A percentile compares a stretch with the other conserved stretches of the same genome.
These are phyloP conservation scores for Claviceps fusiformis DNA, from an alignment of 2,329 filamentous ascomycete species.

Conservation along the genomic window DNA sequence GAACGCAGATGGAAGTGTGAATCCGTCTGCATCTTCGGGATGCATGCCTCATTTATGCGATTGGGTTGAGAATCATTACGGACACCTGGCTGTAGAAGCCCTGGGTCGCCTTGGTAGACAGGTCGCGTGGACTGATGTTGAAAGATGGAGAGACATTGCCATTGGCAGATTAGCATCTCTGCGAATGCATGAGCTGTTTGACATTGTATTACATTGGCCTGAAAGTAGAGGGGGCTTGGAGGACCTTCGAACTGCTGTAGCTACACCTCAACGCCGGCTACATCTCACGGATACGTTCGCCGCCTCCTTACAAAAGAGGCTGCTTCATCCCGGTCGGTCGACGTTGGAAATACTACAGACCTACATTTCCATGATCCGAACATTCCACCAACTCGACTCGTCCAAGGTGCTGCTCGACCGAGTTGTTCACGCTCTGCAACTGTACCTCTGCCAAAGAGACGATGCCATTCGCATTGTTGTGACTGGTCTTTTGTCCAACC, in stretches of 20 bases:
- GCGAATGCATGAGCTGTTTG: slow-evolving; percentile 60
- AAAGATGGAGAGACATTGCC: slow-evolving; percentile 59
- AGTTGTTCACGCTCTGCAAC: slow-evolving; percentile 57
- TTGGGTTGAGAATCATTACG: slow-evolving; percentile 58
- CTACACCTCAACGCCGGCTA: slow-evolving; percentile 52
- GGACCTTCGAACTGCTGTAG: slow-evolving; percentile 59
- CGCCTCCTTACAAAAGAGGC: slow-evolving; percentile 45
- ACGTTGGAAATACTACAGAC: slow-evolving; percentile 63
- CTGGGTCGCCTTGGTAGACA: slow-evolving; percentile 32
- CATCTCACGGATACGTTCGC: slow-evolving; percentile 60
- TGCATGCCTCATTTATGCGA: slow-evolving; percentile 46
- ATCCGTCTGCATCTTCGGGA: slow-evolving; percentile 13
- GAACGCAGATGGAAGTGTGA: slow-evolving; percentile 9
- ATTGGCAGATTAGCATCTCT: slow-evolving; percentile 53
- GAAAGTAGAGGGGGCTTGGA: slow-evolving; percentile 56
- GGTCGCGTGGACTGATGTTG: slow-evolving; percentile 42
- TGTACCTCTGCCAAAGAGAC: slow-evolving; percentile 64
- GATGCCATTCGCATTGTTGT: slow-evolving; percentile 70
- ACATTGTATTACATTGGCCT: slow-evolving; percentile 68
- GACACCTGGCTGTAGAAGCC: slow-evolving; percentile 49
- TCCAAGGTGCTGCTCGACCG: slow-evolving; percentile 66
- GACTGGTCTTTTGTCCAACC: slow-evolving; percentile 53
- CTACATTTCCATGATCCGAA: slow-evolving; percentile 67
- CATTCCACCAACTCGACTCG: slow-evolving; percentile 61
- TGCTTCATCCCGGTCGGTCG: slow-evolving; percentile 64